phyloP scores from a whole-genome alignment of 2,329 filamentous ascomycete species.

The Sphaerostilbella broomeana region DNA sequence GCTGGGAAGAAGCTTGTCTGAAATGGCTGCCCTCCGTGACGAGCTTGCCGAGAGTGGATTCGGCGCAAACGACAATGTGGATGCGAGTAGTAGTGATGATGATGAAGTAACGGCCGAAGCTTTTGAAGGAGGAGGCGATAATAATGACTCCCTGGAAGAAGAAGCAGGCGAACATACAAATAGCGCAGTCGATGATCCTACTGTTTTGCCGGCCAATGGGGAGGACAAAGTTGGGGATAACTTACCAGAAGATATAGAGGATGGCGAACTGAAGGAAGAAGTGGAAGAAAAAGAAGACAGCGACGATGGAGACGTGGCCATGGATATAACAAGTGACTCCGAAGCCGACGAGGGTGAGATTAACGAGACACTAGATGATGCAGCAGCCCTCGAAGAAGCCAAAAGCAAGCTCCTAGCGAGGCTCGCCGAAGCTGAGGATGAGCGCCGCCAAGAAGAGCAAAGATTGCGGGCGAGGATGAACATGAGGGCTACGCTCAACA shows the following conservation, averaged over 20 bases:
- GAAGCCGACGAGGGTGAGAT: constrained; percentile 33
- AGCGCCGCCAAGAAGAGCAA: constrained; percentile 21
- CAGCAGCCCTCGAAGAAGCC: constrained; percentile 39
- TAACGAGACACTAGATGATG: constrained; percentile 22
- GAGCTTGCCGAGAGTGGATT: constrained; percentile 35
- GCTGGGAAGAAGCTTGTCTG: constrained; percentile 47
- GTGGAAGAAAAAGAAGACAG: constrained; percentile 18
- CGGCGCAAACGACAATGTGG: constrained; percentile 40
- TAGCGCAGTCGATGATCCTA: constrained; percentile 10
- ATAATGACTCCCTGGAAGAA: no score
- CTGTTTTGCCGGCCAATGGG: neutral
- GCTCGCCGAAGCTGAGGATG: constrained; percentile 28
- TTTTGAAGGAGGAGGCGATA: constrained; percentile 23
- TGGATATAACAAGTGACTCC: constrained; percentile 36
- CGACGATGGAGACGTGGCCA: constrained; percentile 28
- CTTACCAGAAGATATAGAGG: constrained; percentile 12
- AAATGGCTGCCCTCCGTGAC: constrained; percentile 44
- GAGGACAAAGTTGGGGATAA: no score
- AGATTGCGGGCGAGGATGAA: constrained; percentile 37
- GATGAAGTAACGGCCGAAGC: constrained; percentile 31
- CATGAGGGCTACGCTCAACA: constrained; percentile 72
- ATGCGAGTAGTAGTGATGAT: constrained; percentile 36
- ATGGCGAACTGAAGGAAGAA: constrained; percentile 16
- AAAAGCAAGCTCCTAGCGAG: constrained; percentile 43
- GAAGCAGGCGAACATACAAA: no score